A percentile compares a stretch with the other conserved stretches of the same genome.
These are phyloP conservation scores for Lentinula lateritia DNA, from an alignment of 768 basidiomycete species.

Conservation along the genomic window DNA sequence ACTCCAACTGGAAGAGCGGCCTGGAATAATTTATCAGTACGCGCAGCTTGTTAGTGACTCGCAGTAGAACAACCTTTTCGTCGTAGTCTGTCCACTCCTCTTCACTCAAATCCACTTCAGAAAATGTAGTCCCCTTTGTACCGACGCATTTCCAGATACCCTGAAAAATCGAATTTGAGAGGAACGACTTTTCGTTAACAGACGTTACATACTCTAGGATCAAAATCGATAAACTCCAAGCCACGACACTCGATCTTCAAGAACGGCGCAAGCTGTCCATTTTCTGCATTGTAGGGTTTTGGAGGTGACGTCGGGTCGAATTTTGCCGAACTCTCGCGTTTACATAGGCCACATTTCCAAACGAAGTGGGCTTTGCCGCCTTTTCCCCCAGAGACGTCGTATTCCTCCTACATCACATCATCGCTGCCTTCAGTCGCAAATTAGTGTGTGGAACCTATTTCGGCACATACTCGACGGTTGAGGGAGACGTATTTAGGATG, in stretches of 20 bases:
- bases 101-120: constrained; percentile 60
- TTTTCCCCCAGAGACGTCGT: constrained; percentile 60
- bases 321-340: constrained; percentile 77
- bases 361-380: constrained; percentile 72
- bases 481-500: constrained; percentile 65
- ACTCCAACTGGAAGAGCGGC: constrained; percentile 56
- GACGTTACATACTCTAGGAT: constrained; percentile 50
- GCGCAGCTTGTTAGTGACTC: constrained; percentile 32
- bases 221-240: constrained; percentile 75
- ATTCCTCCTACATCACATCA: constrained; percentile 45
- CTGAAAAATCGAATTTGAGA: constrained; percentile 27
- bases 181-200: not conserved
- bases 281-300: constrained; percentile 55
- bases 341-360: constrained; percentile 75
- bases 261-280: constrained; percentile 58
- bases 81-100: constrained; percentile 88
- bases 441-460: not conserved
- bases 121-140: constrained; percentile 47
- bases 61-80: constrained; percentile 58
- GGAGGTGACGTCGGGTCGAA: constrained; percentile 52
- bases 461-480: constrained; percentile 52
- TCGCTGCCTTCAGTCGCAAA: not conserved
- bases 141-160: constrained; percentile 79
- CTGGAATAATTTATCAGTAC: not conserved
- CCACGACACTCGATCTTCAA: constrained; percentile 81